These are phyloP conservation scores for Cyclotella baltica DNA, from an alignment of 108 stramenopile genomes.

Conservation along the genomic window DNA sequence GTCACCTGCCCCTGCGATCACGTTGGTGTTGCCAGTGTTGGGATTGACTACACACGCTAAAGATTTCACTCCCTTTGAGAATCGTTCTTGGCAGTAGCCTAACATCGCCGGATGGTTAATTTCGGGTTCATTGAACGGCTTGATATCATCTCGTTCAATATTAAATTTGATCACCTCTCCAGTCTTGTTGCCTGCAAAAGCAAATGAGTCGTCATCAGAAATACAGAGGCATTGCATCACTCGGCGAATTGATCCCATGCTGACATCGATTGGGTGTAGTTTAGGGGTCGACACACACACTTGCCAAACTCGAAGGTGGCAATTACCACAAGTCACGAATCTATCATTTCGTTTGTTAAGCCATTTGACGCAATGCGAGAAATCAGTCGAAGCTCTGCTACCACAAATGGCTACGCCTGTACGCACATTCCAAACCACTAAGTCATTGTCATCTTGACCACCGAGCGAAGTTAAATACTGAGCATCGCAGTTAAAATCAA, in stretches of 20 bases:
- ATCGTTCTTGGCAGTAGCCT: conserved; percentile 65
- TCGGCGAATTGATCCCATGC: conserved; percentile 78
- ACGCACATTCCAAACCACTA: conserved; percentile 85
- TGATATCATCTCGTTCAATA: conserved; percentile 83
- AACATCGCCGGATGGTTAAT: conserved; percentile 57
- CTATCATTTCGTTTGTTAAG: conserved; percentile 82
- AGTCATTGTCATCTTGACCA: conserved; percentile 90
- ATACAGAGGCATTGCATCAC: conserved; percentile 81
- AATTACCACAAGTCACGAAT: conserved; percentile 84
- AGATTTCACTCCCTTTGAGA: conserved; percentile 72
- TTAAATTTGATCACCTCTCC: conserved; percentile 86
- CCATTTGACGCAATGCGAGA: conserved; percentile 73
- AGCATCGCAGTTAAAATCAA: conserved; percentile 69
- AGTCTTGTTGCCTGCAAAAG: conserved; percentile 82
- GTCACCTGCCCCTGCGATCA: conserved; percentile 85
- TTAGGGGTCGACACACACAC: conserved; percentile 76
- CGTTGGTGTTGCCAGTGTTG: conserved; percentile 77
- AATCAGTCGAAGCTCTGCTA: conserved; percentile 74
- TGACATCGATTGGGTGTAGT: conserved; percentile 82
- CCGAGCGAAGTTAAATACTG: conserved; percentile 77
- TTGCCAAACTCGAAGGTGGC: conserved; percentile 83
- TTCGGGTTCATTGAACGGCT: conserved; percentile 80
- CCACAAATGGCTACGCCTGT: conserved; percentile 80
- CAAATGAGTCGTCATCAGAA: conserved; percentile 75
- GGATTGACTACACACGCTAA: conserved; percentile 76